A percentile compares a stretch with the other conserved stretches of the same genome.
These are phyloP conservation scores for Mycosarcoma mackinlayi DNA, from an alignment of 1,284 basidiomycete species.

Conservation along the genomic window DNA sequence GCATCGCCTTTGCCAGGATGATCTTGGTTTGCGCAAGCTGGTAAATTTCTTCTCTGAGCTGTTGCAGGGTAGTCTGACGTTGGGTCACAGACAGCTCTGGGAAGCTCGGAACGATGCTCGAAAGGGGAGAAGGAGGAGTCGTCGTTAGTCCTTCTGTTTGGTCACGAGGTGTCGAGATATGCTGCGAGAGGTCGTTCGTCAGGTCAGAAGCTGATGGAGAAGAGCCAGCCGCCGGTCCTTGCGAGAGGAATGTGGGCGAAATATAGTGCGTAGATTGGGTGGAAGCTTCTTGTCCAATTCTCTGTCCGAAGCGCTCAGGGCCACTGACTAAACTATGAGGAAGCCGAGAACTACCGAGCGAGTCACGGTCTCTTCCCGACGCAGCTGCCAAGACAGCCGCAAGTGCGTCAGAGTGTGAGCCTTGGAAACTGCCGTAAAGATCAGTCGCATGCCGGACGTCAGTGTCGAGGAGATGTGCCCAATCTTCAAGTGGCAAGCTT, in stretches of 20 bases:
- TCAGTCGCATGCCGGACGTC: not conserved
- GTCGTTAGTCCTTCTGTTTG: not conserved
- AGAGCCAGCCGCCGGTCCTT: not conserved
- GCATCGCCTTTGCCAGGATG: not conserved
- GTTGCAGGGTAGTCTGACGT: not conserved
- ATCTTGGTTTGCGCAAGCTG: not conserved
- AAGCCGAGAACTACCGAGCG: too few species aligned
- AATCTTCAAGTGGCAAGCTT: not conserved
- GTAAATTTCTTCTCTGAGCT: not conserved
- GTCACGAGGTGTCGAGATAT: not conserved
- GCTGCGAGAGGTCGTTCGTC: not conserved
- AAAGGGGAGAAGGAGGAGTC: not conserved
- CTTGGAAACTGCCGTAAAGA: not conserved
- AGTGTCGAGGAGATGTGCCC: conserved; percentile 1
- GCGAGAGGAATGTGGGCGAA: too few species aligned
- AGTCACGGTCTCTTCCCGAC: too few species aligned
- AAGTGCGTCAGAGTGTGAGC: not conserved
- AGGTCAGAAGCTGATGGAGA: not conserved
- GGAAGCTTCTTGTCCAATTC: too few species aligned
- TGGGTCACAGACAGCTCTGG: not conserved
- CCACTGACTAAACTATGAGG: too few species aligned
- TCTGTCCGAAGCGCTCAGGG: too few species aligned
- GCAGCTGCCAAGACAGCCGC: not conserved
- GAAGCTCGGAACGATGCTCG: not conserved
- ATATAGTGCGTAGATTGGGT: too few species aligned